Percentiles rank a stretch among this genome's conserved stretches.
phyloP scores from a whole-genome alignment of 129 eudicot genomes.

The Pulicaria dysenterica region DNA sequence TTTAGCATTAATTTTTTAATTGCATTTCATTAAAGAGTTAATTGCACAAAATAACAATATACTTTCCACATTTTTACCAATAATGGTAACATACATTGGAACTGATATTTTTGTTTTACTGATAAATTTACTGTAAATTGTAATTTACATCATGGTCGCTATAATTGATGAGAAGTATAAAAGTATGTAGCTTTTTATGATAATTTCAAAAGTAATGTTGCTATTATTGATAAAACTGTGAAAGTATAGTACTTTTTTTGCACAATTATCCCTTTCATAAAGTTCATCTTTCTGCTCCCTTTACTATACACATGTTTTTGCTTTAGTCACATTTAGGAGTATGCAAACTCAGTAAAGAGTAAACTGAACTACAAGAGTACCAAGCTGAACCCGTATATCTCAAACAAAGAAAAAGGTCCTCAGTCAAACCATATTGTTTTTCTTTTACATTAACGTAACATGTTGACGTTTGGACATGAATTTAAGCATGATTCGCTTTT shows the following conservation, averaged over 20 bases:
- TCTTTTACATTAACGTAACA: not conserved
- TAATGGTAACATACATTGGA: not conserved
- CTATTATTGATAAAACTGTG: not conserved
- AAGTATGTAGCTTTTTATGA: not conserved
- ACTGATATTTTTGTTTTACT: not conserved
- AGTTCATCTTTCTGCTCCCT: not conserved
- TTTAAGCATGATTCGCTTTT: not conserved
- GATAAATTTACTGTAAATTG: not conserved
- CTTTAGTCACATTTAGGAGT: not conserved
- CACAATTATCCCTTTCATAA: not conserved
- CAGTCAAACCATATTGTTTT: not conserved
- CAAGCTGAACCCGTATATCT: not conserved
- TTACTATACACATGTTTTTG: not conserved
- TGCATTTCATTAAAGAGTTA: slow-evolving; percentile 9
- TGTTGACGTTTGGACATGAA: not conserved
- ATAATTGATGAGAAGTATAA: not conserved
- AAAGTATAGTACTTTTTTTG: too few species aligned
- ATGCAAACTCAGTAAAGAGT: not conserved
- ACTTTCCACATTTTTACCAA: slow-evolving; percentile 2
- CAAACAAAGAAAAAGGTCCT: not conserved
- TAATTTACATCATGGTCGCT: not conserved
- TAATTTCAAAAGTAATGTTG: not conserved
- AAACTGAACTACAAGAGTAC: not conserved
- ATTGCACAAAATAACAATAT: not conserved
- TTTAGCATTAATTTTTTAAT: slow-evolving; percentile 16